Percentiles rank a stretch among this genome's conserved stretches.
Evolutionary conservation across 345 rosid genomes (phyloP).

Genomic region (Brassica rapa): DNA sequence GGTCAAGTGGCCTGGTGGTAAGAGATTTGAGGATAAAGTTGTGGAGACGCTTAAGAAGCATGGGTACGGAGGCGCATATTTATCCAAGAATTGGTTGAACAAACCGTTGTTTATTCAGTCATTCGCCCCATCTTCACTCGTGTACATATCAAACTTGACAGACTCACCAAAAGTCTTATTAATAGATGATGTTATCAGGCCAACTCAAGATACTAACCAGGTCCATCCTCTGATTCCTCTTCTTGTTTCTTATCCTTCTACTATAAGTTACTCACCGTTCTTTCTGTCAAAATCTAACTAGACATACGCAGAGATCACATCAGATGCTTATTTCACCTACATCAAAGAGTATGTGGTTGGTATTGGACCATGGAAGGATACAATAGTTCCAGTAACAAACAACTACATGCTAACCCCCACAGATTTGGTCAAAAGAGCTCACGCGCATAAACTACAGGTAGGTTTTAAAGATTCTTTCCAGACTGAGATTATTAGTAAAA

Average conservation of each 20-base stretch:
- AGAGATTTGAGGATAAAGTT: constrained; percentile 76
- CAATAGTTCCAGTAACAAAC: constrained; percentile 64
- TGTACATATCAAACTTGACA: constrained; percentile 62
- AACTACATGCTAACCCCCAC: constrained; percentile 68
- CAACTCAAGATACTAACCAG: constrained; percentile 93
- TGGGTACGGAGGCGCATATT: constrained; percentile 76
- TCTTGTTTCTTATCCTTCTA: not conserved
- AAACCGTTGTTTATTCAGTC: constrained; percentile 90
- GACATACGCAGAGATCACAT: constrained; percentile 90
- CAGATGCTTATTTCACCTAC: constrained; percentile 67
- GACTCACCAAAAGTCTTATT: constrained; percentile 75
- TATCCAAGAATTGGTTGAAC: constrained; percentile 77
- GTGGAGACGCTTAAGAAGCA: constrained; percentile 72
- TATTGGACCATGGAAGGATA: constrained; percentile 98
- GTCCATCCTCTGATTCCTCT: constrained; percentile 40
- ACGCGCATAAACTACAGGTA: constrained; percentile 70
- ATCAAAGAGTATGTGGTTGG: constrained; percentile 85
- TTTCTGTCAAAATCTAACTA: constrained; percentile 36
- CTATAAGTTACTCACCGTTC: not conserved
- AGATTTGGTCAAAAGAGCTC: constrained; percentile 90
- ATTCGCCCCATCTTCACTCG: constrained; percentile 88
- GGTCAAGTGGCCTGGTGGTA: constrained; percentile 86
- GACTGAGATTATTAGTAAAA: no score
- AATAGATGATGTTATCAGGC: constrained; percentile 62
- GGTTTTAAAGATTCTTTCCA: no score